phyloP scores from a whole-genome alignment of 2,329 filamentous ascomycete genomes.

The Cyphellophora attinorum region DNA sequence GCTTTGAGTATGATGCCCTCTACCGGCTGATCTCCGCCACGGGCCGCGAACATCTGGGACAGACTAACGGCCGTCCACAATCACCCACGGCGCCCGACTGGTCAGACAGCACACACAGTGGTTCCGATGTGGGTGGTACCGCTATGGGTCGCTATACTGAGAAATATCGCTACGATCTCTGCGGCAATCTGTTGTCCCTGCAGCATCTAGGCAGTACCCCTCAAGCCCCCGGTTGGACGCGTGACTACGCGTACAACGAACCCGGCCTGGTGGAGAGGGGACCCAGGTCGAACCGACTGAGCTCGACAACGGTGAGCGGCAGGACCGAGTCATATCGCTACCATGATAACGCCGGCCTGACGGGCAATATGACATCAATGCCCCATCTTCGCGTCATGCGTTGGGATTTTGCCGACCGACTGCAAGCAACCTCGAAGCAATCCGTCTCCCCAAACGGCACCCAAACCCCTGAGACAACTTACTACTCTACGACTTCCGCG shows the following conservation, averaged over 20 bases:
- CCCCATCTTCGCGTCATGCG: not conserved
- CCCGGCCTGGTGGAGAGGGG: slow-evolving; percentile 4
- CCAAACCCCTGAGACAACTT: not conserved
- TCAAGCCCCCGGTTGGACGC: slow-evolving; percentile 9
- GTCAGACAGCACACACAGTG: too few species aligned
- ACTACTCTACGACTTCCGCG: too few species aligned
- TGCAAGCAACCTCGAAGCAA: not conserved
- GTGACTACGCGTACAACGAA: slow-evolving; percentile 11
- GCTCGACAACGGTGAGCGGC: slow-evolving; percentile 3
- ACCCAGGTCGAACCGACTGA: slow-evolving; percentile 9
- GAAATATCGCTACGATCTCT: slow-evolving; percentile 12
- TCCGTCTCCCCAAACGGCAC: not conserved
- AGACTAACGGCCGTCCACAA: too few species aligned
- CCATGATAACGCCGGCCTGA: not conserved
- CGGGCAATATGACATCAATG: not conserved
- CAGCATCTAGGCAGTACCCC: slow-evolving; percentile 5
- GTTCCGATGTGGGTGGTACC: too few species aligned
- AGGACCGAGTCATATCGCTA: not conserved
- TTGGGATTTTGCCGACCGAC: not conserved
- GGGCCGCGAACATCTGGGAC: slow-evolving; percentile 14
- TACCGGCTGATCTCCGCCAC: slow-evolving; percentile 14
- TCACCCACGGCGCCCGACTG: too few species aligned
- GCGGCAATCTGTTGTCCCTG: slow-evolving; percentile 12
- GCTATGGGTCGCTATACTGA: slow-evolving; percentile 11
- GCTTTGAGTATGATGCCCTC: slow-evolving; percentile 16